Evolutionary conservation across 2,329 filamentous ascomycete genomes (phyloP).

Genomic region (Lachnellula suecica): DNA sequence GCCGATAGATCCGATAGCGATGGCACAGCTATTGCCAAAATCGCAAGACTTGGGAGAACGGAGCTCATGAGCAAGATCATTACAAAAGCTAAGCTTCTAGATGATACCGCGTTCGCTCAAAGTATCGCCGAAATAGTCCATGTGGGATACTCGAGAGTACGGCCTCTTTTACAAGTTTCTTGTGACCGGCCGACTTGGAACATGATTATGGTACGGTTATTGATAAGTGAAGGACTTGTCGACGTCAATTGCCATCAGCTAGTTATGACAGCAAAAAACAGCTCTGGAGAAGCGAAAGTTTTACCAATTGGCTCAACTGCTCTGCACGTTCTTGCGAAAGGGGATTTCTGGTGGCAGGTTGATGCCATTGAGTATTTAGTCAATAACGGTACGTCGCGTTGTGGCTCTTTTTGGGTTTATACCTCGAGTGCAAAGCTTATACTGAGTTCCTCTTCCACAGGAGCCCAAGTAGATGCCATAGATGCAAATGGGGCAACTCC

Average conservation of each 20-base stretch:
- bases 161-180: not conserved
- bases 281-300: not conserved
- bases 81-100: not conserved
- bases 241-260: not conserved
- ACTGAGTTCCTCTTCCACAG: not conserved
- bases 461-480: slow-evolving; percentile 1
- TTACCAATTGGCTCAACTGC: not conserved
- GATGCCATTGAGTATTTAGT: not conserved
- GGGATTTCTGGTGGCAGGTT: not conserved
- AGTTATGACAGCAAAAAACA: not conserved
- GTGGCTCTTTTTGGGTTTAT: too few species aligned
- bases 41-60: not conserved
- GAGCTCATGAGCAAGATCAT: not conserved
- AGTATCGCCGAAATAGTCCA: not conserved
- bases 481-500: not conserved
- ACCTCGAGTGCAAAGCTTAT: not conserved
- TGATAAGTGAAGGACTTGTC: not conserved
- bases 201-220: not conserved
- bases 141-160: not conserved
- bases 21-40: not conserved
- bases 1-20: not conserved
- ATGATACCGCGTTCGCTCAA: not conserved
- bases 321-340: not conserved
- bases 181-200: not conserved
- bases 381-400: not conserved